Evolutionary conservation across 2,329 filamentous ascomycete species (phyloP), one percentile per base, ranked within the genome.

Genomic region (Myriosclerotinia curreyana): DNA sequence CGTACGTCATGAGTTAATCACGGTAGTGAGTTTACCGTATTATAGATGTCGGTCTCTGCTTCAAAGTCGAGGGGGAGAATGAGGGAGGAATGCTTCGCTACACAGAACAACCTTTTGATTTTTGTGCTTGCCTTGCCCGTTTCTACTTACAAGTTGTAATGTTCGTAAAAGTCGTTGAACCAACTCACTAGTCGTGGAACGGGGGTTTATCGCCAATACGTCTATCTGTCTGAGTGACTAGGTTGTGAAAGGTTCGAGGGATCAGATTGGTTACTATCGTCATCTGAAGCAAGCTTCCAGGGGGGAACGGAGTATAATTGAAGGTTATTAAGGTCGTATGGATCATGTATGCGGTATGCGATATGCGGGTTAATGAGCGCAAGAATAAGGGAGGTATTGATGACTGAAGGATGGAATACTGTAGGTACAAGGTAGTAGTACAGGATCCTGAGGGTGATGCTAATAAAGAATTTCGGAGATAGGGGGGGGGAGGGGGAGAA

Each of bases 211-310:
- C 25, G 55, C 31, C 36, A 15, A 58, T 48, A 34, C 5, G 28
- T 31, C 28, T 31, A 31, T 31, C 28, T 31, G 54, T 58, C n/a
- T 48, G n/a, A 25, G 55, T 59, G n/a, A 25, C 28, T 48, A 25
- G 42, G 42, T 36, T 48, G 28, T 25, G 31, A 31, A 48, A 36
- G 28, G 55, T 20, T 59, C n/a, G 42, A 59, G n/a, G 42, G 31
- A 36, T 48, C 55, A 49, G 55, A 59, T 59, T 59, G 55, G 42
- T 34, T 12, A 17, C 31, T 59, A 48, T 59, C 55, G n/a, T 48
- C 25, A 34, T 58, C 54, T 46, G 54, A 58, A 58, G 40, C 54
- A 58, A 34, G 40, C 40, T 46, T 36, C 31, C 42, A 49, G 55
- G 55, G 55, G 54, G 22, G 42, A 4, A 31, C 28, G 28, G 28